phyloP scores from a whole-genome alignment of 768 basidiomycete species.

The Leucogyrophana mollusca region DNA sequence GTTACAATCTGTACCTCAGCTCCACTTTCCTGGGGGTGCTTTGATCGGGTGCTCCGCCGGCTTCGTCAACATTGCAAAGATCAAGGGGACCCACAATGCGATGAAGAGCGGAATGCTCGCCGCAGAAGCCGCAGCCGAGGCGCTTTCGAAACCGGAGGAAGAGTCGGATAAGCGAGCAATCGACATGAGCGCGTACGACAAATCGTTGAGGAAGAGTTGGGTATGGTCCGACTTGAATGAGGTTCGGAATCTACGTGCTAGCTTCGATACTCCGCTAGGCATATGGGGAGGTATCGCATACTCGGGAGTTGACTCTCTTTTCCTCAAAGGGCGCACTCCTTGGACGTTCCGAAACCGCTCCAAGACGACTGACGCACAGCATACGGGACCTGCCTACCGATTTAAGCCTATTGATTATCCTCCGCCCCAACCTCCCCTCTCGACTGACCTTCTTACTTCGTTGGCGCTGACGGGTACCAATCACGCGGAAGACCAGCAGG shows the following conservation, averaged over 20 bases:
- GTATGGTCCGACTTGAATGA: slow-evolving; percentile 83
- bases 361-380: slow-evolving; percentile 56
- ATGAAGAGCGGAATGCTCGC: slow-evolving; percentile 99
- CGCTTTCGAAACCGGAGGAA: slow-evolving; percentile 41
- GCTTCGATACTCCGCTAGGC: slow-evolving; percentile 79
- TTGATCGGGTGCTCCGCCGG: slow-evolving; percentile 95
- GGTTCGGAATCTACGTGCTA: slow-evolving; percentile 88
- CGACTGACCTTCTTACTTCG: slow-evolving; percentile 90
- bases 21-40: slow-evolving; percentile 91
- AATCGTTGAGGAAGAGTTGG: slow-evolving; percentile 73
- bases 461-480: slow-evolving; percentile 91
- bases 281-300: slow-evolving; percentile 87
- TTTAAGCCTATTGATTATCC: slow-evolving; percentile 85
- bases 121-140: slow-evolving; percentile 80
- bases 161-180: slow-evolving; percentile 10
- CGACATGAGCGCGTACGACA: slow-evolving; percentile 76
- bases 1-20: slow-evolving; percentile 83
- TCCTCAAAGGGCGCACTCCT: slow-evolving; percentile 82
- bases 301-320: slow-evolving; percentile 82
- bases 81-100: slow-evolving; percentile 97
- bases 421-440: slow-evolving; percentile 81
- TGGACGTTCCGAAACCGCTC: slow-evolving; percentile 85
- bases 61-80: slow-evolving; percentile 95
- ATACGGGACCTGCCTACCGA: slow-evolving; percentile 65
- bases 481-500: slow-evolving; percentile 94